Base-by-base conservation (phyloP, 169 alveolate species). In the Plasmodium vinckei region DNA sequence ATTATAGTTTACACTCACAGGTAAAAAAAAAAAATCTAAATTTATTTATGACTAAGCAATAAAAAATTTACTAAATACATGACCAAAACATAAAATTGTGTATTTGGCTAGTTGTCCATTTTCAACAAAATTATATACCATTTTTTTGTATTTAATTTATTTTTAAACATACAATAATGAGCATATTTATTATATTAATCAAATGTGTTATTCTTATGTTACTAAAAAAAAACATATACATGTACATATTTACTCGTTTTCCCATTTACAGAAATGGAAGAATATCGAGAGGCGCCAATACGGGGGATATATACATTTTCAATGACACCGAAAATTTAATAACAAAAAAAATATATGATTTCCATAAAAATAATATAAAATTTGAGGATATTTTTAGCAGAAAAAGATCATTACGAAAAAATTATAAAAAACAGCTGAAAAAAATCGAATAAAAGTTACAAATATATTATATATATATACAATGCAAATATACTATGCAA, bases 1-100 rank as follows among this genome's bases (percentile, higher is more conserved):
- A 92, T 96, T 15, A 87, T 92, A 53, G 97, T 96, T 71, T 97
- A 96, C 73, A 93, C 95, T 46, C 97, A 94, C 72, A 77, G 88
- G 88, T 77, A 77, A 64, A 46, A 12, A 56, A 60, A 17, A 5
- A 12, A 54, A 54, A 54, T 10, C 10, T 60, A 23, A 60, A 60
- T 17, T 19, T 60, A 6, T 19, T 23, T 17, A 60, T 17, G n/a
- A 17, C 9, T 1, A 54, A 54, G 21, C 5, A 54, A 15, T 15
- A 54, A 10, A 54, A 15, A 54, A 54, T 54, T 54, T 33, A 33
- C 42, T 33, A 33, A 33, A 33, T 33, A 33, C 0, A 33, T 33
- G 42, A 33, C 42, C 42, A 33, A 33, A 33, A 33, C 6, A 27
- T 27, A 33, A 33, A 33, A 33, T 3, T 33, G 7, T 33, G 42